Evolutionary conservation across 2,329 filamentous ascomycete species (phyloP).

Genomic region (Phaeosphaeria sp.): DNA sequence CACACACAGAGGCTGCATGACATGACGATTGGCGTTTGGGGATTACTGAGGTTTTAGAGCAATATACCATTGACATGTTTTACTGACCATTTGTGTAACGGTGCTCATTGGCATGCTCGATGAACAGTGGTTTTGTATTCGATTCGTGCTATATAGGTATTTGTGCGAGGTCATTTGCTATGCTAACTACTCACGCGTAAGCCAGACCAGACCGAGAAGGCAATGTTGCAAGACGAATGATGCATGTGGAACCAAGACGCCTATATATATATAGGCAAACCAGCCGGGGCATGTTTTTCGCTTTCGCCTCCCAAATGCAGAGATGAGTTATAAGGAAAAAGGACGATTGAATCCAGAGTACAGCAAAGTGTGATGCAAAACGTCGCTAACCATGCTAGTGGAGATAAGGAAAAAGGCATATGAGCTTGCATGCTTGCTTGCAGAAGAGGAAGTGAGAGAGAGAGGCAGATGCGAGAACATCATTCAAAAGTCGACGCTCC

Average conservation of each 20-base stretch:
- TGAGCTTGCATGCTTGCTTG: too few species aligned
- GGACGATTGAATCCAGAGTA: background rate
- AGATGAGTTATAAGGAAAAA: background rate
- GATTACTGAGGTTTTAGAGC: slow-evolving; percentile 7
- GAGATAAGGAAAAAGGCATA: background rate
- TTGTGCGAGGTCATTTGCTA: background rate
- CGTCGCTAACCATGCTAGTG: slow-evolving; percentile 1
- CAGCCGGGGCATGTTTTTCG: background rate
- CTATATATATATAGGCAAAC: background rate
- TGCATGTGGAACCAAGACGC: background rate
- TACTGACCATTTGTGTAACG: background rate
- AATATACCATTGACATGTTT: slow-evolving; percentile 31
- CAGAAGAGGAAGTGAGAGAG: too few species aligned
- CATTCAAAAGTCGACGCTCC: slow-evolving; percentile 53
- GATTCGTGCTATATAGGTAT: background rate
- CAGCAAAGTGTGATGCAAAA: background rate
- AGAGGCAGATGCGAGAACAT: too few species aligned
- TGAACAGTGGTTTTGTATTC: background rate
- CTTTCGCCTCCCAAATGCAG: background rate
- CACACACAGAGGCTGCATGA: slow-evolving; percentile 7
- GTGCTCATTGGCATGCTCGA: background rate
- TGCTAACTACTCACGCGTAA: background rate
- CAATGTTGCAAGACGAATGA: background rate
- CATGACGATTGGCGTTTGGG: slow-evolving; percentile 17
- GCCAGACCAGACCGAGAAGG: background rate